Conservation (phyloP, 2,329 filamentous ascomycete genomes). For the Verticillium dahliae region DNA sequence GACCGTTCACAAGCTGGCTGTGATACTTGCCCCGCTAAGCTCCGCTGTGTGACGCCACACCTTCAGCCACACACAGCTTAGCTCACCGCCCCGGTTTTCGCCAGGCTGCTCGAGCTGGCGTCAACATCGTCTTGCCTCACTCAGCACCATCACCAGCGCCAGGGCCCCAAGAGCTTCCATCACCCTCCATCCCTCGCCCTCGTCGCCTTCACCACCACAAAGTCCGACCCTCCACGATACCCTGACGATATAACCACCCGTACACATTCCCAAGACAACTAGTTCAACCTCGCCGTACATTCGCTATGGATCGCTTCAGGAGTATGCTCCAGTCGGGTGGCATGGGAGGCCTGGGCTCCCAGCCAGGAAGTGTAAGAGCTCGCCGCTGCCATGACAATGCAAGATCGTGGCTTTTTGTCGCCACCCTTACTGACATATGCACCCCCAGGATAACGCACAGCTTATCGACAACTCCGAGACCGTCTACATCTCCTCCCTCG, state of each 20-base stretch:
- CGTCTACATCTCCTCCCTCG: conserved; percentile 96
- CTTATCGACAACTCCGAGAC: conserved; percentile 99
- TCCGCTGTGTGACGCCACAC: neutral
- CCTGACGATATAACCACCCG: neutral
- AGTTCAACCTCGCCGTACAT: neutral
- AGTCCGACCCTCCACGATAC: neutral
- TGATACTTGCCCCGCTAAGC: no score
- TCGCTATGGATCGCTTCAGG: conserved; percentile 82
- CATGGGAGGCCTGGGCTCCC: conserved; percentile 56
- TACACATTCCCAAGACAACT: neutral
- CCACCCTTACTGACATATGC: neutral
- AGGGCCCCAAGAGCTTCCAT: conserved; percentile 10
- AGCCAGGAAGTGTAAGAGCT: conserved; percentile 53
- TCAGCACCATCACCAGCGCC: neutral
- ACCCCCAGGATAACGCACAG: conserved; percentile 70
- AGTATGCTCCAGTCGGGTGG: conserved; percentile 76
- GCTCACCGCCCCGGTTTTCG: conserved; percentile 12
- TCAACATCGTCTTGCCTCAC: conserved; percentile 14
- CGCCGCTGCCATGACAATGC: neutral
- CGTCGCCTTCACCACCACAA: conserved; percentile 6
- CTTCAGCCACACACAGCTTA: neutral
- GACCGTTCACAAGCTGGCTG: no score
- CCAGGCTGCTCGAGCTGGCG: conserved; percentile 24
- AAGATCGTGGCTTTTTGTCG: neutral
- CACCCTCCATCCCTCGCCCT: conserved; percentile 7